Conservation (phyloP, 768 basidiomycete species). For the Asterophora parasitica region DNA sequence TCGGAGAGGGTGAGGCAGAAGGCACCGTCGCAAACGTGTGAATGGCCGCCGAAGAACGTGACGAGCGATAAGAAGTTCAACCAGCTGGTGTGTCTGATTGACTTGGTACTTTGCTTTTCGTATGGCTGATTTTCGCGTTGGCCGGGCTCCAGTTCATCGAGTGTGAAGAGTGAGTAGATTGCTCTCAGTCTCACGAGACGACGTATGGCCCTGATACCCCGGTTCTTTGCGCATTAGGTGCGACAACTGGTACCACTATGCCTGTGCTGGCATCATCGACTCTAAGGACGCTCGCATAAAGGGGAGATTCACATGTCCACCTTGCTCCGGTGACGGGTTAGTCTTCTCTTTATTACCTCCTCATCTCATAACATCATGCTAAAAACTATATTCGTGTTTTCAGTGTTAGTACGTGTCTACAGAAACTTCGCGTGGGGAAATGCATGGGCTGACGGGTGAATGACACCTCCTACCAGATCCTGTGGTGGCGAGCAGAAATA, state of each 20-base stretch:
- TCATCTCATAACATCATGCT: not conserved
- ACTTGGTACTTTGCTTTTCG: not conserved
- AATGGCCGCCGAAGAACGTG: slow-evolving; percentile 24
- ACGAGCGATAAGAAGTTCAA: slow-evolving; percentile 24
- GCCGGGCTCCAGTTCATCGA: slow-evolving; percentile 24
- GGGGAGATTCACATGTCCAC: slow-evolving; percentile 36
- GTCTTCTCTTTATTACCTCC: slow-evolving; percentile 14
- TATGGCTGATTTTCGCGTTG: not conserved
- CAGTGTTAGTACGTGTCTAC: slow-evolving; percentile 13
- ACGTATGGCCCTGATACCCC: slow-evolving; percentile 7
- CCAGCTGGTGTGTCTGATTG: slow-evolving; percentile 22
- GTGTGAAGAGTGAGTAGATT: slow-evolving; percentile 13
- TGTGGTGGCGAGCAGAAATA: slow-evolving; percentile 2
- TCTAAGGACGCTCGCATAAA: slow-evolving; percentile 33
- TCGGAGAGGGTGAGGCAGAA: slow-evolving; percentile 10
- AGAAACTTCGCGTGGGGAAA: not conserved
- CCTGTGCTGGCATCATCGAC: slow-evolving; percentile 38
- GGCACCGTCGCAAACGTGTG: not conserved
- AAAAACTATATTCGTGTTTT: not conserved
- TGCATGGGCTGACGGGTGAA: not conserved
- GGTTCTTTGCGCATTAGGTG: slow-evolving; percentile 25
- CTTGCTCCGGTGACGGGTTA: slow-evolving; percentile 30
- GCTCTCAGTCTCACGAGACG: slow-evolving; percentile 2
- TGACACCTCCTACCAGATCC: slow-evolving; percentile 13
- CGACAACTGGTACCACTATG: slow-evolving; percentile 47